These are phyloP conservation scores for Thielaviopsis punctulata DNA, from an alignment of 2,329 filamentous ascomycete genomes.

Conservation along the genomic window DNA sequence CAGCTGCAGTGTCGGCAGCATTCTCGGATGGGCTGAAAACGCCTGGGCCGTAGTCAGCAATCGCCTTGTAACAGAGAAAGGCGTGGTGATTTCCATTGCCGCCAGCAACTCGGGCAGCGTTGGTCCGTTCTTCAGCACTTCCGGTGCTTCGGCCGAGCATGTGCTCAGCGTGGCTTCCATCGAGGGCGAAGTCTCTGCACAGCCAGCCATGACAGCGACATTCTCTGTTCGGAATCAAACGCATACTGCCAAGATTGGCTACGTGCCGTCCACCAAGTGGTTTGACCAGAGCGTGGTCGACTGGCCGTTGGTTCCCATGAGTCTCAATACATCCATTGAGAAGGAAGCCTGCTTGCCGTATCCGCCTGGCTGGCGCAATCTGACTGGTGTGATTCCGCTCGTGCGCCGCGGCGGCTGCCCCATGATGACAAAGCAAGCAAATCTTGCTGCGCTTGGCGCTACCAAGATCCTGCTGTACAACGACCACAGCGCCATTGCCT, in stretches of 20 bases:
- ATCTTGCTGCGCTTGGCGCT: constrained; percentile 17
- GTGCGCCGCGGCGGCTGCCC: constrained; percentile 21
- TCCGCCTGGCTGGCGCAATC: constrained; percentile 13
- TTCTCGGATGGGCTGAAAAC: constrained; percentile 24
- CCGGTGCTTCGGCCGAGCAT: constrained; percentile 24
- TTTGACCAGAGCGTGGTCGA: neutral
- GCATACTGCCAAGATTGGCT: constrained; percentile 3
- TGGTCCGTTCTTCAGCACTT: constrained; percentile 29
- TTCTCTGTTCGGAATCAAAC: neutral
- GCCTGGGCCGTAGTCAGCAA: constrained; percentile 26
- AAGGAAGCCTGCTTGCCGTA: constrained; percentile 18
- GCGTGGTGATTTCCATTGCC: constrained; percentile 32
- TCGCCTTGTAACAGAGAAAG: constrained; percentile 25
- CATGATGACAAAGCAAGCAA: constrained; percentile 16
- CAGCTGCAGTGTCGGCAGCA: constrained; percentile 23
- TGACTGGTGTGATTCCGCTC: constrained; percentile 15
- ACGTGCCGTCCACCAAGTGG: constrained; percentile 4
- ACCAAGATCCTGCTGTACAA: constrained; percentile 19
- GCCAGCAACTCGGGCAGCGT: constrained; percentile 32
- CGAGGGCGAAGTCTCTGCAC: constrained; percentile 9
- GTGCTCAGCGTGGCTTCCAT: constrained; percentile 29
- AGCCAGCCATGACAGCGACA: constrained; percentile 2
- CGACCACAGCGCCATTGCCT: constrained; percentile 19
- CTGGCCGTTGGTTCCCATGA: constrained; percentile 27
- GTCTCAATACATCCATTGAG: constrained; percentile 15